Evolutionary conservation across 306 rosid genomes (phyloP), one percentile per base, ranked within the genome.

Genomic region (Vigna mungo): DNA sequence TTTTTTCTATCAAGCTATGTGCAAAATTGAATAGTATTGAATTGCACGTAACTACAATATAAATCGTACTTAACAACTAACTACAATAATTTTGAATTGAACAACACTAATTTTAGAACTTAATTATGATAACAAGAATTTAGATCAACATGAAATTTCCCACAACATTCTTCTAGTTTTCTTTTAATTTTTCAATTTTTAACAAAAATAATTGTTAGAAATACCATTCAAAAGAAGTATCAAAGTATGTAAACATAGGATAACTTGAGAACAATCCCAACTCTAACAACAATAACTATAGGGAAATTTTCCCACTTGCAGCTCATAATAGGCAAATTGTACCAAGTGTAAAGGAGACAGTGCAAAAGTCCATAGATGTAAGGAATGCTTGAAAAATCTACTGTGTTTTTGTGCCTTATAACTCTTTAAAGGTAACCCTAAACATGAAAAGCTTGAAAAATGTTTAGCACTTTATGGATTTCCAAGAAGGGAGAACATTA

Each of bases 341-440:
- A 94, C 94, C 96, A 92, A 12, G 90, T 78, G 74, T 73, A 94
- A 47, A 91, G 80, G 44, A 94, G 92, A 80, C 92, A 91, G 78
- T 90, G 92, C 41, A 83, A 59, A 4, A 94, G 78, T 68, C 88
- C 89, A 7, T 88, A 64, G 56, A 88, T 80, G 81, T 94, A 91
- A 56, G 97, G 97, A 74, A 91, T 80, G 72, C 93, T 84, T 39
- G 97, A 94, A 81, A 87, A 94, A 61, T 84, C 97, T 75, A 85
- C 94, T 25, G 3, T 25, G 27, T 82, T 90, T 73, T 85, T 92
- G 83, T 89, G 90, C 85, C 59, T 85, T 81, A 89, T 65, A 20
- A 94, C 88, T 78, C 97, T 90, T 60, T 65, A 75, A 92, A 87
- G 30, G 96, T 94, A 60, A 80, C 82, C 87, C 92, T 82, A 55